phyloP scores from a whole-genome alignment of 2,329 filamentous ascomycete species.

The Beauveria scarabaeidicola region DNA sequence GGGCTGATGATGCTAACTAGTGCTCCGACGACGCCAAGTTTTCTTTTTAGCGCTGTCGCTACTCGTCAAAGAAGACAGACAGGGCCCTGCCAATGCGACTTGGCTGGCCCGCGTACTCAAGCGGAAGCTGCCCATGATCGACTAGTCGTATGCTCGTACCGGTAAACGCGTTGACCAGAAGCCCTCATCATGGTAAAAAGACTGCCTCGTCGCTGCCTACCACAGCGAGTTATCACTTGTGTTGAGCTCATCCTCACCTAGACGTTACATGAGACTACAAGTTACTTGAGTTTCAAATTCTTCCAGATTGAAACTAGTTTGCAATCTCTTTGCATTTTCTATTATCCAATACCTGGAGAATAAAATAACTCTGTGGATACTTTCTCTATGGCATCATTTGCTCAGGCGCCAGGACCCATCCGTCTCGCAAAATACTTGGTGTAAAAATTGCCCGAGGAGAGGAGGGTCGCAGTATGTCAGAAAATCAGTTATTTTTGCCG shows the following conservation, averaged over 20 bases:
- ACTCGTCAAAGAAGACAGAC: neutral
- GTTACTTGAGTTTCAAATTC: neutral
- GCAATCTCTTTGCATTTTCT: slow-evolving; percentile 1
- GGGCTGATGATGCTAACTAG: neutral
- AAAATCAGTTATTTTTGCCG: neutral
- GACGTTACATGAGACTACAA: no score
- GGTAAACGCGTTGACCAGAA: no score
- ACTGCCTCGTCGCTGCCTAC: no score
- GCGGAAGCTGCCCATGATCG: neutral
- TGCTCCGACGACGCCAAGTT: neutral
- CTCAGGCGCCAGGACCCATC: neutral
- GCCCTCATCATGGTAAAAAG: neutral
- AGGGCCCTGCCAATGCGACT: neutral
- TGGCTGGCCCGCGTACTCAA: neutral
- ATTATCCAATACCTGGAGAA: neutral
- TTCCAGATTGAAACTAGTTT: neutral
- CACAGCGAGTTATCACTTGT: neutral
- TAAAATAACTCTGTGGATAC: neutral
- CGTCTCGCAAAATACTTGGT: neutral
- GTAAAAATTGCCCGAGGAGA: no score
- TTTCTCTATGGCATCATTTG: neutral
- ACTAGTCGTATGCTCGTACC: slow-evolving; percentile 6
- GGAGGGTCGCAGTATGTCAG: neutral
- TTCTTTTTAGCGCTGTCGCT: neutral
- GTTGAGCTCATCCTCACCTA: no score